These are phyloP conservation scores for Ceratonia siliqua DNA, from an alignment of 306 rosid species.

Conservation along the genomic window DNA sequence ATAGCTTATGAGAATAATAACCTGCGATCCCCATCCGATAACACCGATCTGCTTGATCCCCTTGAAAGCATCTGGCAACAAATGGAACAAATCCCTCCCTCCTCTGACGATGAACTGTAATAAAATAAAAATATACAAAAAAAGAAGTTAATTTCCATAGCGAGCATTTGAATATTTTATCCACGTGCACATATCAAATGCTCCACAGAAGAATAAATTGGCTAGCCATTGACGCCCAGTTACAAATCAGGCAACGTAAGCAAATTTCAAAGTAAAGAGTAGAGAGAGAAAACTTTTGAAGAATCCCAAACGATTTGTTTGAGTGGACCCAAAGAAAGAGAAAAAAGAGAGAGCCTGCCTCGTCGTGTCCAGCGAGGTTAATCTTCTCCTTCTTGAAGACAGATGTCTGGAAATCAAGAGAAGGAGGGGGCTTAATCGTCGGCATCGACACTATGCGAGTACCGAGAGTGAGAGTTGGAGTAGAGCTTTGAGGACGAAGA, in stretches of 20 bases:
- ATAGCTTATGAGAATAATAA: constrained; percentile 26
- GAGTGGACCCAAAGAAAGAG: neutral
- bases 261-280: neutral
- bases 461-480: too few relatives aligned
- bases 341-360: constrained; percentile 42
- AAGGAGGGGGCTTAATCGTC: constrained; percentile 34
- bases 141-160: neutral
- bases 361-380: constrained; percentile 88
- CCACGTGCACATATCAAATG: too few relatives aligned
- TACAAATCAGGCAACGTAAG: neutral
- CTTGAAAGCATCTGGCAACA: constrained; percentile 87
- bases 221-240: neutral
- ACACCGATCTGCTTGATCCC: constrained; percentile 97
- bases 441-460: constrained; percentile 75
- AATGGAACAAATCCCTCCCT: constrained; percentile 86
- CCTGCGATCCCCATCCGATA: constrained; percentile 99
- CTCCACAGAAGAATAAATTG: too few relatives aligned
- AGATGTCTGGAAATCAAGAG: constrained; percentile 76
- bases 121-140: constrained; percentile 1
- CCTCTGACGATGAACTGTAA: constrained; percentile 85
- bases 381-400: constrained; percentile 84
- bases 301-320: neutral
- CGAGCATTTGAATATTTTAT: neutral
- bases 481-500: too few relatives aligned
- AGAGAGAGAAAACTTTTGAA: neutral